Evolutionary conservation across 176 grass and related monocot genomes (phyloP).

Genomic region (Rhynchospora tenuis): DNA sequence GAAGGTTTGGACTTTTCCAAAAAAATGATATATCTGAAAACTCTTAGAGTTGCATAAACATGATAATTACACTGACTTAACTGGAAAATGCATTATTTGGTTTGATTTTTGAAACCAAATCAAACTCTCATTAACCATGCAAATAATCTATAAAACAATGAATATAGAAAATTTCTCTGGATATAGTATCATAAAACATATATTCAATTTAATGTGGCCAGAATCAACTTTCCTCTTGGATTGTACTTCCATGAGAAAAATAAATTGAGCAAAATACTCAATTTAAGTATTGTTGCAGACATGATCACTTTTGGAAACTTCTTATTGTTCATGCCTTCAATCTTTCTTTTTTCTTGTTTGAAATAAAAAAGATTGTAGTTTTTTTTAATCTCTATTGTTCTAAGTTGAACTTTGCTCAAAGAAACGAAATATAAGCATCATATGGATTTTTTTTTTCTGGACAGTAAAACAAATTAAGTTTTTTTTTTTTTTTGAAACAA

Average conservation of each 20-base stretch:
- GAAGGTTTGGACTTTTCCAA: background rate
- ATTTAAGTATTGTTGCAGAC: background rate
- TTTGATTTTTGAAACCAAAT: background rate
- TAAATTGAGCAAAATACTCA: background rate
- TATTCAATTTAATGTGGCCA: background rate
- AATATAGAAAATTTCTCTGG: background rate
- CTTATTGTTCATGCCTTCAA: background rate
- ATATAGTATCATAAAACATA: background rate
- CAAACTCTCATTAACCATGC: background rate
- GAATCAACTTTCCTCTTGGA: background rate
- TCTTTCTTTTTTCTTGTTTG: background rate
- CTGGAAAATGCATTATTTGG: background rate
- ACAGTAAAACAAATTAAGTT: background rate
- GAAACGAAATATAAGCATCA: background rate
- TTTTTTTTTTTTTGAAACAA: too few relatives aligned
- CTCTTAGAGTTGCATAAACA: too few relatives aligned
- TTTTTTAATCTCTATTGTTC: background rate
- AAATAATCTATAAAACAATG: background rate
- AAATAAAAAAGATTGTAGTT: background rate
- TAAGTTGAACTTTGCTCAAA: background rate
- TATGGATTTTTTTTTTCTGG: background rate
- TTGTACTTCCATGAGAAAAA: background rate
- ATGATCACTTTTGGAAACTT: background rate
- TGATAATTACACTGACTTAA: background rate
- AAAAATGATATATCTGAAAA: background rate